These are phyloP conservation scores for Silybum marianum DNA, from an alignment of 129 eudicot species.

Conservation along the genomic window DNA sequence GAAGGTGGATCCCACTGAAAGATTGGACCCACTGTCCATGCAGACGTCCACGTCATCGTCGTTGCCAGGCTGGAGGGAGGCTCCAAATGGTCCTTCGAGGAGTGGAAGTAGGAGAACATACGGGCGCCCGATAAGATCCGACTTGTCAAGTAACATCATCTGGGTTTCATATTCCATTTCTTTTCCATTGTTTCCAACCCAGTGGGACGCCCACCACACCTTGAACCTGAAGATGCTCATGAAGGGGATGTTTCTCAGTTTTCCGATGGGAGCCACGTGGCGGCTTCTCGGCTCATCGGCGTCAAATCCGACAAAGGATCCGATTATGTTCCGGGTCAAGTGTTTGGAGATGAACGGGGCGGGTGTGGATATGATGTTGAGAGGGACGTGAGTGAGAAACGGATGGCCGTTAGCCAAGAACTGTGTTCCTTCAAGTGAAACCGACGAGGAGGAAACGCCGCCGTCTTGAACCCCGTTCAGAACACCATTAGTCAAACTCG, in stretches of 20 bases:
- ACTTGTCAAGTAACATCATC: slow-evolving; percentile 56
- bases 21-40: slow-evolving; percentile 78
- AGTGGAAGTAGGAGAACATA: slow-evolving; percentile 75
- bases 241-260: slow-evolving; percentile 56
- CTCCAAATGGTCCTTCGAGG: slow-evolving; percentile 73
- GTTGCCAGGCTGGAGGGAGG: slow-evolving; percentile 68
- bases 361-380: slow-evolving; percentile 41
- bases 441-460: background rate
- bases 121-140: slow-evolving; percentile 50
- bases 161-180: slow-evolving; percentile 84
- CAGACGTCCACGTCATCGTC: slow-evolving; percentile 56
- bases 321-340: slow-evolving; percentile 14
- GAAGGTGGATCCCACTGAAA: slow-evolving; percentile 33
- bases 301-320: slow-evolving; percentile 73
- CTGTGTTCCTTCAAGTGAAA: slow-evolving; percentile 40
- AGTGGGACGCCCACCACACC: slow-evolving; percentile 97
- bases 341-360: slow-evolving; percentile 3
- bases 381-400: slow-evolving; percentile 55
- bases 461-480: slow-evolving; percentile 10
- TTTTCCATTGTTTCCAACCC: slow-evolving; percentile 67
- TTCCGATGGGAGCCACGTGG: slow-evolving; percentile 70
- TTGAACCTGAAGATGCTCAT: slow-evolving; percentile 87
- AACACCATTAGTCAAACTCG: slow-evolving; percentile 37
- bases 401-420: slow-evolving; percentile 52
- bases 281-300: slow-evolving; percentile 42